These are phyloP conservation scores for Dipteronia dyeriana DNA, from an alignment of 345 rosid species.

Conservation along the genomic window DNA sequence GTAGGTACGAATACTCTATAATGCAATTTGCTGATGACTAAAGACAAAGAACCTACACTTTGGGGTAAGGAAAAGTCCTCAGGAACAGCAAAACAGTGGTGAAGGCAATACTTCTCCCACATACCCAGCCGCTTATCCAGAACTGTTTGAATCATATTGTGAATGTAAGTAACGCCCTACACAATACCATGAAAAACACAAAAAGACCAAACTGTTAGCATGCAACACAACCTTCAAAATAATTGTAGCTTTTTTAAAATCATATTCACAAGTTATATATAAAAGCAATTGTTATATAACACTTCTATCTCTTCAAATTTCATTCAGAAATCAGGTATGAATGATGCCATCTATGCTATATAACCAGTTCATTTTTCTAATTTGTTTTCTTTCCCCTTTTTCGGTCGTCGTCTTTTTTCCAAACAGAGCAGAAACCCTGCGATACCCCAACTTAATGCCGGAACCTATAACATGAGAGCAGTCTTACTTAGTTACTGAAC, in stretches of 20 bases:
- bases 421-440: no score
- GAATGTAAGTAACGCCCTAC: constrained; percentile 66
- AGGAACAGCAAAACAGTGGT: constrained; percentile 71
- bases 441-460: no score
- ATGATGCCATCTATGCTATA: neutral
- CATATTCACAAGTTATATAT: neutral
- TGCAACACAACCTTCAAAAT: neutral
- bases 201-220: neutral
- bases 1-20: neutral
- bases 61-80: constrained; percentile 57
- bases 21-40: neutral
- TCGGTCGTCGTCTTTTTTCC: no score
- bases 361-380: neutral
- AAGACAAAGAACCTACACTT: constrained; percentile 47
- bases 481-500: no score
- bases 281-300: neutral
- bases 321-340: neutral
- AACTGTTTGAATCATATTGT: constrained; percentile 48
- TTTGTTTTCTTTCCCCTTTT: neutral
- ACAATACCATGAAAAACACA: neutral
- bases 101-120: constrained; percentile 81
- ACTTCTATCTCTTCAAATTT: neutral
- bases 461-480: no score
- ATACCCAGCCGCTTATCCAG: constrained; percentile 54
- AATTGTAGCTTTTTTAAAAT: neutral